phyloP scores from a whole-genome alignment of 345 rosid genomes.

The Gossypium turneri region DNA sequence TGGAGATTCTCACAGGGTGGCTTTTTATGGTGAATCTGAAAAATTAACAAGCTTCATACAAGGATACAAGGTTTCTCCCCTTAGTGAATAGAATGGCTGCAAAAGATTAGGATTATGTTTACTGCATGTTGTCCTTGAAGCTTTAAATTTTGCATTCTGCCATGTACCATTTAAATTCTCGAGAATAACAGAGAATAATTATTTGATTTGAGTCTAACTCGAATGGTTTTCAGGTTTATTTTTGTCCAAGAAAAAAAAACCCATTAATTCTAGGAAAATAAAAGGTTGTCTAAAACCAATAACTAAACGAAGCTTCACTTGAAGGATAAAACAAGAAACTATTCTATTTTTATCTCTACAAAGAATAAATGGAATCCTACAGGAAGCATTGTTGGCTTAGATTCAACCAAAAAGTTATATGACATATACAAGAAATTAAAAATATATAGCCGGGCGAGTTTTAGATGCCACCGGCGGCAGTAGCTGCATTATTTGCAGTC shows the following conservation, averaged over 20 bases:
- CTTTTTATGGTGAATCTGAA: no score
- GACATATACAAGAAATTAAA: background rate
- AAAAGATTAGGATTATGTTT: background rate
- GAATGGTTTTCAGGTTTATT: background rate
- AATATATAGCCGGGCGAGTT: slow-evolving; percentile 14
- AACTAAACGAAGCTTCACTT: background rate
- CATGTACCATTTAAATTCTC: background rate
- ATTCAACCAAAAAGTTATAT: slow-evolving; percentile 24
- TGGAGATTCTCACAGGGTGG: slow-evolving; percentile 41
- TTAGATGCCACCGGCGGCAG: slow-evolving; percentile 50
- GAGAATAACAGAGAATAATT: background rate
- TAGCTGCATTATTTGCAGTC: slow-evolving; percentile 35
- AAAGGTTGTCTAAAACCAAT: background rate
- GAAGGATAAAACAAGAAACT: background rate
- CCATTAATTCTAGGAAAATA: background rate
- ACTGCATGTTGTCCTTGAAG: background rate
- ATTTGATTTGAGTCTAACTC: no score
- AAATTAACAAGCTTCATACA: no score
- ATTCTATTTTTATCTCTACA: slow-evolving; percentile 16
- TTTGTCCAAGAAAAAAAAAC: background rate
- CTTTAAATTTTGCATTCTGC: background rate
- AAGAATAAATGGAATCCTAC: slow-evolving; percentile 16
- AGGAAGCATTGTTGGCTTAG: slow-evolving; percentile 18
- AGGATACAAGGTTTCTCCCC: no score
- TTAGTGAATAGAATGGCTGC: slow-evolving; percentile 47